Evolutionary conservation across 140 eudicot species (phyloP).

Genomic region (Senecio squalidus): DNA sequence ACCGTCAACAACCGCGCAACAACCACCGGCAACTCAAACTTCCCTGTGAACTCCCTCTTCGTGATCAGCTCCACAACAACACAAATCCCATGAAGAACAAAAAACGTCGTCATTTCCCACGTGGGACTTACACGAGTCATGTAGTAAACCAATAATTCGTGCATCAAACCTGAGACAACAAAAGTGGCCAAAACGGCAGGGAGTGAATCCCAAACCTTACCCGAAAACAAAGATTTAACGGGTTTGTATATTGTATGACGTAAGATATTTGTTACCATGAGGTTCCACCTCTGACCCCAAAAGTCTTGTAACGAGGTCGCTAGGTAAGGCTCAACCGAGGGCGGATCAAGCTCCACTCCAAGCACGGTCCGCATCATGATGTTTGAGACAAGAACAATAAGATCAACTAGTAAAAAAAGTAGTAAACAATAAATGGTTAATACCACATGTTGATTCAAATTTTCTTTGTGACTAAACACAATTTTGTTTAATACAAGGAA

Average conservation of each 20-base stretch:
- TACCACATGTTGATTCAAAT: constrained; percentile 7
- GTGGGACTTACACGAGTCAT: constrained; percentile 42
- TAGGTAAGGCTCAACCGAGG: constrained; percentile 64
- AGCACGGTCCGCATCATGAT: background rate
- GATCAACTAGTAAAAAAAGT: constrained; percentile 37
- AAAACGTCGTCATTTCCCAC: constrained; percentile 60
- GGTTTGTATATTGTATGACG: constrained; percentile 56
- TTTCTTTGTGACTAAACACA: constrained; percentile 12
- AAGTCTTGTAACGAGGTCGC: constrained; percentile 70
- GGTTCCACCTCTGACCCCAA: constrained; percentile 89
- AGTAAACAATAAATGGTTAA: constrained; percentile 26
- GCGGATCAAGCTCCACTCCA: constrained; percentile 44
- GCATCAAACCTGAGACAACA: constrained; percentile 66
- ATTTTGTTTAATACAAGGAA: constrained; percentile 19
- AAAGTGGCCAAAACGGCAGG: constrained; percentile 43
- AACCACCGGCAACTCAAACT: constrained; percentile 36
- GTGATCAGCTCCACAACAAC: constrained; percentile 35
- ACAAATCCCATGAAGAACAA: constrained; percentile 55
- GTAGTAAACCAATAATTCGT: constrained; percentile 53
- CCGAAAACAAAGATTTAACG: constrained; percentile 18
- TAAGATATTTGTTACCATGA: constrained; percentile 48
- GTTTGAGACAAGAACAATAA: constrained; percentile 27
- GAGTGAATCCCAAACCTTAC: constrained; percentile 25
- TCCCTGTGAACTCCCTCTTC: constrained; percentile 23
- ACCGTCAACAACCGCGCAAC: constrained; percentile 49